Percentiles rank a stretch among this genome's conserved stretches.
Evolutionary conservation across 805 yeast species (phyloP).

Genomic region (Myxozyma melibiosi): DNA sequence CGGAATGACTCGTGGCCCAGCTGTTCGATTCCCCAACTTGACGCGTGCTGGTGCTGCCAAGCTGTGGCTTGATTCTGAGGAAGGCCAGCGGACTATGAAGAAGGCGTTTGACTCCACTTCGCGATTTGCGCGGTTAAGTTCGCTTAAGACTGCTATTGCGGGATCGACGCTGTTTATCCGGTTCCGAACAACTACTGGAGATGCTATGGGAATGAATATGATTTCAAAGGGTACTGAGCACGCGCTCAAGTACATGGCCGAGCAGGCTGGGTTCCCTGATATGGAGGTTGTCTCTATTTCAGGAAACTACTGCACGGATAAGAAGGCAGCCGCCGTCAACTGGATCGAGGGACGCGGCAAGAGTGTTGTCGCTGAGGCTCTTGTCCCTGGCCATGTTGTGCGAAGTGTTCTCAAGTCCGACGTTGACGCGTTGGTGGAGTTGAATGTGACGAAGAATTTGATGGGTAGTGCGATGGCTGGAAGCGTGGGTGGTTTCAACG

Average conservation of each 20-base stretch:
- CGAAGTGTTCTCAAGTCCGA: slow-evolving; percentile 82
- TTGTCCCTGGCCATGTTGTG: slow-evolving; percentile 80
- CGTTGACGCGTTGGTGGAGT: slow-evolving; percentile 87
- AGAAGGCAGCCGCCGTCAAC: slow-evolving; percentile 96
- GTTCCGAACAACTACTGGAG: slow-evolving; percentile 98
- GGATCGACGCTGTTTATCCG: slow-evolving; percentile 87
- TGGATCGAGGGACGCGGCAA: slow-evolving; percentile 99
- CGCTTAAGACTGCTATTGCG: slow-evolving; percentile 89
- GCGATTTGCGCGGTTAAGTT: slow-evolving; percentile 92
- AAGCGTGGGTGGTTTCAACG: slow-evolving; percentile 95
- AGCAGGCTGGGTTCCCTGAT: slow-evolving; percentile 88
- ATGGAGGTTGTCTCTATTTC: slow-evolving; percentile 91
- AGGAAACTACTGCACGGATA: slow-evolving; percentile 97
- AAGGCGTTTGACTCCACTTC: slow-evolving; percentile 95
- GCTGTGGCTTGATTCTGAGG: slow-evolving; percentile 92
- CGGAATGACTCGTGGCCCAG: slow-evolving; percentile 99
- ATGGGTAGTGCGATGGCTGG: slow-evolving; percentile 99
- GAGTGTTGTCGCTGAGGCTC: slow-evolving; percentile 94
- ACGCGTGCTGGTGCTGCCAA: slow-evolving; percentile 92
- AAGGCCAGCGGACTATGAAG: slow-evolving; percentile 80
- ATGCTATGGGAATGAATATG: slow-evolving; percentile 99
- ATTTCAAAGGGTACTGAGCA: slow-evolving; percentile 96
- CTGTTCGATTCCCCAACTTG: slow-evolving; percentile 84
- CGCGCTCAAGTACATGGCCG: slow-evolving; percentile 79
- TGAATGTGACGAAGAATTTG: slow-evolving; percentile 85